These are phyloP conservation scores for Globisporangium spiculum DNA, from an alignment of 352 stramenopile genomes.

Conservation along the genomic window DNA sequence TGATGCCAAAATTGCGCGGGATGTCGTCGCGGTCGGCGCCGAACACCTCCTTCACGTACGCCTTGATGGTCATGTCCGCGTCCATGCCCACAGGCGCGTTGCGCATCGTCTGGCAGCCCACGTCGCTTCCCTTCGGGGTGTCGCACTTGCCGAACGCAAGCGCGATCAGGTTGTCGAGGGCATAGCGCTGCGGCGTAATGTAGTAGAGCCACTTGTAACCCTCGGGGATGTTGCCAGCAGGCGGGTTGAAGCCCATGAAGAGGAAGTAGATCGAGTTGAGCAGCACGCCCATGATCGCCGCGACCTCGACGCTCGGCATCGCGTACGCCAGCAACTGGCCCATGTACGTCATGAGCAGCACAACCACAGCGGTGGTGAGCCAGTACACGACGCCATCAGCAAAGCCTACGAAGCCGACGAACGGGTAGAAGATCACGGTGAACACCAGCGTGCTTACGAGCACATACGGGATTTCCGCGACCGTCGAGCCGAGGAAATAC, in stretches of 20 bases:
- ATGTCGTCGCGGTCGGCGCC: constrained; percentile 18
- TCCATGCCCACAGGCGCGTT: constrained; percentile 10
- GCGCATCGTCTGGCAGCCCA: constrained; percentile 16
- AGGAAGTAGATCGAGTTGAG: constrained; percentile 28
- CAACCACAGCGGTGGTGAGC: constrained; percentile 14
- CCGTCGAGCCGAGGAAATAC: constrained; percentile 29
- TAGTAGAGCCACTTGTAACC: constrained; percentile 28
- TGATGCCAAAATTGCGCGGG: constrained; percentile 21
- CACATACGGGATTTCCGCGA: constrained; percentile 54
- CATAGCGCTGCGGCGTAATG: constrained; percentile 22
- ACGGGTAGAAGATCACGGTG: constrained; percentile 24
- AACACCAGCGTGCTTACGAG: constrained; percentile 22
- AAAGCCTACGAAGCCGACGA: constrained; percentile 23
- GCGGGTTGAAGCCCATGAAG: constrained; percentile 27
- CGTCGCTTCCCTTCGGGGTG: neutral
- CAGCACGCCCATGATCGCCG: constrained; percentile 21
- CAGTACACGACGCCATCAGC: constrained; percentile 17
- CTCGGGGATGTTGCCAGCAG: constrained; percentile 15
- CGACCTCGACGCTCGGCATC: constrained; percentile 23
- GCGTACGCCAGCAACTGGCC: constrained; percentile 22
- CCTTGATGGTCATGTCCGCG: constrained; percentile 14
- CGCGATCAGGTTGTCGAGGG: constrained; percentile 5
- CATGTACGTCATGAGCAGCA: constrained; percentile 27
- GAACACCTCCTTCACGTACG: constrained; percentile 25
- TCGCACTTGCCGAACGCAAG: constrained; percentile 17